phyloP scores from a whole-genome alignment of 306 rosid species.

The Myrica gale region DNA sequence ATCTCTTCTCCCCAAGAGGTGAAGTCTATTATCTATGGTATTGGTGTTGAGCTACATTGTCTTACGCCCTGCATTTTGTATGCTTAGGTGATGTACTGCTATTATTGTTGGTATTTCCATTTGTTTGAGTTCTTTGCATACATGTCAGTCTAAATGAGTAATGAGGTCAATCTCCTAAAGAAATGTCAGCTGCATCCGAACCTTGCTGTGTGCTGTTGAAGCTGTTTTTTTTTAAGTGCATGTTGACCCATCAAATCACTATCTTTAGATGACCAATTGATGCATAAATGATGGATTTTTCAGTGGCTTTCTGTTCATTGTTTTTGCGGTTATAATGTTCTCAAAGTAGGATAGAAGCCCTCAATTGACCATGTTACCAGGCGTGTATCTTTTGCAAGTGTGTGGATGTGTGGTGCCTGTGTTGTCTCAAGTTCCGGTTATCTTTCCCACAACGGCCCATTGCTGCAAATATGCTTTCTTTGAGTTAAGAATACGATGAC shows the following conservation, averaged over 20 bases:
- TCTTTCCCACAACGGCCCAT: not conserved
- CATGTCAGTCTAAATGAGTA: not conserved
- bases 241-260: not conserved
- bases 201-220: not conserved
- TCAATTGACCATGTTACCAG: not conserved
- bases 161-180: not conserved
- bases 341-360: not conserved
- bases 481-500: not conserved
- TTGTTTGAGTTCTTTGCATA: not conserved
- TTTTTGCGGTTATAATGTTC: not conserved
- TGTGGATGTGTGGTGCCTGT: not conserved
- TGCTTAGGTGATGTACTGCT: not conserved
- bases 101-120: not conserved
- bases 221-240: not conserved
- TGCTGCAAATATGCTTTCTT: not conserved
- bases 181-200: not conserved
- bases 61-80: not conserved
- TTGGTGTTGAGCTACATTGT: constrained; percentile 2
- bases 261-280: not conserved
- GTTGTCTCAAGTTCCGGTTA: not conserved
- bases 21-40: constrained; percentile 4
- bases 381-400: not conserved
- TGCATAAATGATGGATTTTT: not conserved
- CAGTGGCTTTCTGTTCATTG: constrained; percentile 2
- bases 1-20: constrained; percentile 62